Conservation (phyloP, 2,329 filamentous ascomycete species). For the Chrysoporthe austroafricana region DNA sequence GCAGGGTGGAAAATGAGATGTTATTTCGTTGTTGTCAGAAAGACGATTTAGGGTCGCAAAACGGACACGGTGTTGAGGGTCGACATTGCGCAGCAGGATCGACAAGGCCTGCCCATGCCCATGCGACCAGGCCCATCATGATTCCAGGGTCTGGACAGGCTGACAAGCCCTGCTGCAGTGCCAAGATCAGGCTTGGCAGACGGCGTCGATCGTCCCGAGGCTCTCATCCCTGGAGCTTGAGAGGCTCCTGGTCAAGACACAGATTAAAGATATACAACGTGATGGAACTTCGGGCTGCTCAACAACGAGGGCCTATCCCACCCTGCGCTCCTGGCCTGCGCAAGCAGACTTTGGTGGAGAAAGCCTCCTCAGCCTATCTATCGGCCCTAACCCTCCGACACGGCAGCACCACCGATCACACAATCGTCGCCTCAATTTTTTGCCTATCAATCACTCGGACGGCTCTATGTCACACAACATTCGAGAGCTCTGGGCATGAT, state of each 20-base stretch:
- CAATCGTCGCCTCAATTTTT: no score
- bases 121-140: not conserved
- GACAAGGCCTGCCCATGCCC: not conserved
- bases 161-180: not conserved
- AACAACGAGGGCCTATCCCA: no score
- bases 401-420: no score
- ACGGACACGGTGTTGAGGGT: conserved; percentile 7
- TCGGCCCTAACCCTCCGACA: no score
- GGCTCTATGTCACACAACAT: no score
- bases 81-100: not conserved
- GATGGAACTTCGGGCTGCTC: no score
- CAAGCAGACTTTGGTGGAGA: no score
- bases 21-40: not conserved
- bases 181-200: conserved; percentile 6
- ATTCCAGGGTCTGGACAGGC: not conserved
- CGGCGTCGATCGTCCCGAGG: not conserved
- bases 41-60: conserved; percentile 10
- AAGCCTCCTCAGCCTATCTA: no score
- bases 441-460: no score
- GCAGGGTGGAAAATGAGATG: not conserved
- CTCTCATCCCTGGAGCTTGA: not conserved
- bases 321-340: no score
- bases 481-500: no score
- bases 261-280: no score
- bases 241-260: not conserved